phyloP scores from a whole-genome alignment of 768 basidiomycete genomes.

The Suillus subluteus region DNA sequence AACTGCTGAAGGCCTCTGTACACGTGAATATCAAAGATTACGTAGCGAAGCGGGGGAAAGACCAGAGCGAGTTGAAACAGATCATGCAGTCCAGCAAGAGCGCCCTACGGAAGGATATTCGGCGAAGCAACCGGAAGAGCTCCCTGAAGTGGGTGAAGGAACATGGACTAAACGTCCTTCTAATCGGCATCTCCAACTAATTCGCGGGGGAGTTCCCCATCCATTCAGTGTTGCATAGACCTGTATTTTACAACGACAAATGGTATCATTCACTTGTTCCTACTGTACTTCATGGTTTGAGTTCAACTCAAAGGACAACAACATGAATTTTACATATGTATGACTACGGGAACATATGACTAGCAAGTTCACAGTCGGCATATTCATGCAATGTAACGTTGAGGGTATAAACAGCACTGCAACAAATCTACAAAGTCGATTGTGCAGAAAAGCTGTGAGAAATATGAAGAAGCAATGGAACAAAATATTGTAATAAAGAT shows the following conservation, averaged over 20 bases:
- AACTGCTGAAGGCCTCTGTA: slow-evolving; percentile 62
- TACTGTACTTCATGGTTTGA: not conserved
- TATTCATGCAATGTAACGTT: not conserved
- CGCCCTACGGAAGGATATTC: slow-evolving; percentile 65
- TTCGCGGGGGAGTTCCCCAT: not conserved
- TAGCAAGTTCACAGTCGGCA: not conserved
- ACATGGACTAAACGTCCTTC: slow-evolving; percentile 62
- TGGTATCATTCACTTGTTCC: not conserved
- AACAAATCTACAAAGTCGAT: not conserved
- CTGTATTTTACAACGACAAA: not conserved
- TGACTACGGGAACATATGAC: not conserved
- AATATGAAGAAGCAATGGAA: not conserved
- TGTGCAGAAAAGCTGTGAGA: not conserved
- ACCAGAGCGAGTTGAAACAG: slow-evolving; percentile 59
- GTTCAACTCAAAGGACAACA: not conserved
- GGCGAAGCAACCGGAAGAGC: slow-evolving; percentile 47
- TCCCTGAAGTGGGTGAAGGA: slow-evolving; percentile 65
- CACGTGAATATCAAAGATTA: slow-evolving; percentile 80
- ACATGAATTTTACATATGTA: slow-evolving; percentile 2
- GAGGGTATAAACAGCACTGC: slow-evolving; percentile 5
- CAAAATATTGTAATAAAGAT: slow-evolving; percentile 4
- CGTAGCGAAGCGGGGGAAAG: slow-evolving; percentile 64
- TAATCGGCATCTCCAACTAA: slow-evolving; percentile 55
- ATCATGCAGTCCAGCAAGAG: slow-evolving; percentile 65
- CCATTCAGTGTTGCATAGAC: not conserved